Conservation (phyloP, 371 early-diverging fungal species). For the Zychaea mexicana region DNA sequence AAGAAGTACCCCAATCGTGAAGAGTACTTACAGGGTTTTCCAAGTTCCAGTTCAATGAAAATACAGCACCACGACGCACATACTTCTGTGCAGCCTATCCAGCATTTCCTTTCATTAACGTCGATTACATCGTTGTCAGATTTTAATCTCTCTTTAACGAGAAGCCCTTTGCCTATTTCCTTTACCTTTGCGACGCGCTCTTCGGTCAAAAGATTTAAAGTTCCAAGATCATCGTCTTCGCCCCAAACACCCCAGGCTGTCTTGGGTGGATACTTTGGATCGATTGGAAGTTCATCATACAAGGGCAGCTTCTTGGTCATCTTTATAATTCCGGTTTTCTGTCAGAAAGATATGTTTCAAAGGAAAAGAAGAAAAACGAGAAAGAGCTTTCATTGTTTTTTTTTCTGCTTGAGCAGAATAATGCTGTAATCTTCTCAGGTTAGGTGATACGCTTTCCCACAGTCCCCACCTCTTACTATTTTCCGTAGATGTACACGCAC, state of each 20-base stretch:
- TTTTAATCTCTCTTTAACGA: no score
- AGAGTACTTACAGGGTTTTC: slow-evolving; percentile 24
- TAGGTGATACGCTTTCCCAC: neutral
- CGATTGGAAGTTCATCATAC: slow-evolving; percentile 26
- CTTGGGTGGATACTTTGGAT: slow-evolving; percentile 18
- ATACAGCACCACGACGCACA: slow-evolving; percentile 26
- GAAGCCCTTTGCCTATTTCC: no score
- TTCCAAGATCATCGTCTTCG: slow-evolving; percentile 47
- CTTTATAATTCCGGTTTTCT: neutral
- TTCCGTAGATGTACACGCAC: no score
- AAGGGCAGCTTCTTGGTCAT: slow-evolving; percentile 18
- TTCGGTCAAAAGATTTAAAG: slow-evolving; percentile 39
- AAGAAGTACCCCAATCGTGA: no score
- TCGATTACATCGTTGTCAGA: no score
- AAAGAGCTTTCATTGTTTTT: neutral
- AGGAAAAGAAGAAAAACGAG: neutral
- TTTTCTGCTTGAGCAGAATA: neutral
- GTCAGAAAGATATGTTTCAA: neutral
- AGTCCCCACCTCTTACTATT: no score
- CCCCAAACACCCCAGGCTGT: slow-evolving; percentile 53
- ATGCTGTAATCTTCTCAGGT: neutral
- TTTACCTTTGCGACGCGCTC: slow-evolving; percentile 35
- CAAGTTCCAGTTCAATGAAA: slow-evolving; percentile 43
- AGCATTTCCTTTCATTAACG: no score
- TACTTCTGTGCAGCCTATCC: slow-evolving; percentile 20